A percentile compares a stretch with the other conserved stretches of the same genome.
Conservation (phyloP, 1,139 yeast genomes). For the Pichia kudriavzevii region DNA sequence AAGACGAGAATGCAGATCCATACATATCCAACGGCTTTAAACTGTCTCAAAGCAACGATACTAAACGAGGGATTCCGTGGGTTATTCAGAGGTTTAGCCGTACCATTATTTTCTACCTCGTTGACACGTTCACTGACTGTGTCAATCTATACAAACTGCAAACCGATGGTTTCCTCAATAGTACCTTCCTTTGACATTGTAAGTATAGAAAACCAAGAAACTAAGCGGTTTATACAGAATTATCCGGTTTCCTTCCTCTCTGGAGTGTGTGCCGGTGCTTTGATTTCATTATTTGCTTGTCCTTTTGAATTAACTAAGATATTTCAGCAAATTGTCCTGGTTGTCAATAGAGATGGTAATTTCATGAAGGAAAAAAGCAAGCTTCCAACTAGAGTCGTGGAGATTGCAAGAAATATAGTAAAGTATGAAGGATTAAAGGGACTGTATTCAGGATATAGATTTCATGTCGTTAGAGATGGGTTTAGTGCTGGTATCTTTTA, state of each 20-base stretch:
- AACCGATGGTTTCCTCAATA: conserved; percentile 36
- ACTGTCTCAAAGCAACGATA: conserved; percentile 54
- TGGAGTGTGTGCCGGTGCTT: conserved; percentile 62
- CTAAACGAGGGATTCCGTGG: conserved; percentile 60
- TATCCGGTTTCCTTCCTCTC: conserved; percentile 61
- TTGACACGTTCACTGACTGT: conserved; percentile 62
- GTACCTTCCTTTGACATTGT: conserved; percentile 5
- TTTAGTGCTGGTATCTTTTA: conserved; percentile 69
- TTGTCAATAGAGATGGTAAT: conserved; percentile 30
- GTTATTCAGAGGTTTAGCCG: conserved; percentile 68
- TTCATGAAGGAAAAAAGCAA: conserved; percentile 18
- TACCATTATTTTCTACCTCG: conserved; percentile 63
- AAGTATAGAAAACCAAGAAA: not conserved
- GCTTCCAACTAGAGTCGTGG: conserved; percentile 37
- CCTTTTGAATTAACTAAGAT: conserved; percentile 84
- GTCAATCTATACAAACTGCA: conserved; percentile 50
- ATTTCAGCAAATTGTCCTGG: conserved; percentile 61
- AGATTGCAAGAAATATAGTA: conserved; percentile 45
- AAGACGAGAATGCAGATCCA: conserved; percentile 84
- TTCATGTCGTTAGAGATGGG: conserved; percentile 61
- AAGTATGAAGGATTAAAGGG: conserved; percentile 54
- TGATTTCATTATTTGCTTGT: conserved; percentile 62
- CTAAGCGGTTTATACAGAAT: conserved; percentile 32
- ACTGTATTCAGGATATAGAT: conserved; percentile 64
- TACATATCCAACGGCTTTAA: conserved; percentile 47